phyloP scores from a whole-genome alignment of 331 rosid species.

The Quercus phellos region DNA sequence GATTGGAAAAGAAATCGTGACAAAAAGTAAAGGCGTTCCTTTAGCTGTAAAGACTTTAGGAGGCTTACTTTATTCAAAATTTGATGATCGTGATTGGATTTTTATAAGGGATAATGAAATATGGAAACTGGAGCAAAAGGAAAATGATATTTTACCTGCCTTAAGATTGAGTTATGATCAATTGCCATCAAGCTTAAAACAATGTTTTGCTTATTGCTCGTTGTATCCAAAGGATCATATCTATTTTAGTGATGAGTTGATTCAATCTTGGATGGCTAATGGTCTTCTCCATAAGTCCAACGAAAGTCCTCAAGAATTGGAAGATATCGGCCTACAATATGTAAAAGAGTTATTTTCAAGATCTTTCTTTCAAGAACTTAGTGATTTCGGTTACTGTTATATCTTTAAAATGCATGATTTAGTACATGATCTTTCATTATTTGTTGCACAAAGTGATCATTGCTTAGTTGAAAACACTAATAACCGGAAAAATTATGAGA shows the following conservation, averaged over 20 bases:
- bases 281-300: constrained; percentile 19
- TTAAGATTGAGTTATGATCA: too few relatives aligned
- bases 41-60: constrained; percentile 34
- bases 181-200: constrained; percentile 18
- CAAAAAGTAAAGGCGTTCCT: constrained; percentile 25
- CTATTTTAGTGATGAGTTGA: neutral
- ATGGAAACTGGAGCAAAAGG: neutral
- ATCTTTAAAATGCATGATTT: constrained; percentile 23
- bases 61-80: constrained; percentile 12
- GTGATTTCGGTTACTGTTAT: neutral
- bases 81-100: constrained; percentile 14
- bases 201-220: constrained; percentile 18
- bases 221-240: constrained; percentile 11
- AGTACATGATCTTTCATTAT: constrained; percentile 18
- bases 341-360: neutral
- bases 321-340: constrained; percentile 5
- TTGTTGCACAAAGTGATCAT: neutral
- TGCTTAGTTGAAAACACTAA: neutral
- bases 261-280: constrained; percentile 21
- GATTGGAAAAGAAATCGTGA: constrained; percentile 28
- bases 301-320: neutral
- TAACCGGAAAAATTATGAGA: neutral
- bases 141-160: too few relatives aligned
- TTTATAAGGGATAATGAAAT: neutral
- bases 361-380: constrained; percentile 21